A percentile compares a stretch with the other conserved stretches of the same genome.
phyloP scores from a whole-genome alignment of 1,284 basidiomycete genomes.

The Nidula niveotomentosa region DNA sequence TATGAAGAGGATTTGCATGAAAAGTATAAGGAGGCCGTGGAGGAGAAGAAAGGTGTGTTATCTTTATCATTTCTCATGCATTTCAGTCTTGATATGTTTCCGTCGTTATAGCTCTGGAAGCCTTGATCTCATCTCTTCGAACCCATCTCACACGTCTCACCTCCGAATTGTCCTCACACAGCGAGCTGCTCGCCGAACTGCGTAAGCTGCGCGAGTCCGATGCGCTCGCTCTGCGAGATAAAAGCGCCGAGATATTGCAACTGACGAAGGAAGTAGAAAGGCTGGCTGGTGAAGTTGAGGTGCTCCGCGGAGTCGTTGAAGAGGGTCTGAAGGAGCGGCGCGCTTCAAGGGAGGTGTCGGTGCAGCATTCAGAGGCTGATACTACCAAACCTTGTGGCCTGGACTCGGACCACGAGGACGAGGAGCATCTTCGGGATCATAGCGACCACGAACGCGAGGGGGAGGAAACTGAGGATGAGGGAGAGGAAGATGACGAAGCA shows the following conservation, averaged over 20 bases:
- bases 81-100: conserved; percentile 7
- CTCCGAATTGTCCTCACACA: conserved; percentile 73
- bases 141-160: conserved; percentile 77
- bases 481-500: conserved; percentile 14
- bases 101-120: conserved; percentile 63
- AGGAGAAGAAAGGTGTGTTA: conserved; percentile 78
- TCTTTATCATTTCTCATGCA: neutral
- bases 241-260: conserved; percentile 58
- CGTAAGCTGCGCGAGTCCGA: conserved; percentile 66
- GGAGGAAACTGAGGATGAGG: conserved; percentile 6
- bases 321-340: conserved; percentile 76
- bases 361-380: conserved; percentile 21
- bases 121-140: conserved; percentile 70
- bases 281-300: conserved; percentile 78
- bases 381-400: conserved; percentile 23
- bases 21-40: conserved; percentile 71
- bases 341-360: conserved; percentile 26
- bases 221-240: conserved; percentile 54
- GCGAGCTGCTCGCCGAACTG: conserved; percentile 63
- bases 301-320: conserved; percentile 80
- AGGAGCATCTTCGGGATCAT: conserved; percentile 21
- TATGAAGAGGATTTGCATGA: conserved; percentile 40
- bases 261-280: conserved; percentile 72
- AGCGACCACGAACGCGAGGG: conserved; percentile 19
- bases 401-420: conserved; percentile 24